A percentile compares a stretch with the other conserved stretches of the same genome.
These are phyloP conservation scores for Fomitopsis betulina DNA, from an alignment of 1,284 basidiomycete genomes.

Conservation along the genomic window DNA sequence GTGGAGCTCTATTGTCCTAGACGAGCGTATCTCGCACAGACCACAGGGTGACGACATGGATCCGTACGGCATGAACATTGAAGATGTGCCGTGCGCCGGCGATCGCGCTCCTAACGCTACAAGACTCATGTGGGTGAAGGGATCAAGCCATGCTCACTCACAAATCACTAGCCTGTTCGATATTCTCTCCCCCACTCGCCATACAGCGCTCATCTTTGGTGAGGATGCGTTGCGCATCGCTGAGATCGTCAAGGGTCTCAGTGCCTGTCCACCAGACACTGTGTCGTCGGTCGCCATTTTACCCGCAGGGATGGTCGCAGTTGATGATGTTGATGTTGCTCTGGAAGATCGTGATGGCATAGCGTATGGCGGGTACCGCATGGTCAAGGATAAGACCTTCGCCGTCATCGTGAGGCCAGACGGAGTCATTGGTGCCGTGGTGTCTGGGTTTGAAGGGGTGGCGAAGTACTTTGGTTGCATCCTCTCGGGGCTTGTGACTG, in stretches of 20 bases:
- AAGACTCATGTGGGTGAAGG: slow-evolving; percentile 17
- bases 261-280: slow-evolving; percentile 19
- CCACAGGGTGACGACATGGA: slow-evolving; percentile 11
- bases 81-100: slow-evolving; percentile 33
- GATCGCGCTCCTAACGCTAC: slow-evolving; percentile 43
- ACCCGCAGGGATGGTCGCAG: slow-evolving; percentile 21
- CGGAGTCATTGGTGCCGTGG: slow-evolving; percentile 31
- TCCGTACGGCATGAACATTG: slow-evolving; percentile 15
- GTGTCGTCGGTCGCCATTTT: neutral
- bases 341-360: slow-evolving; percentile 15
- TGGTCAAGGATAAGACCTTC: slow-evolving; percentile 10
- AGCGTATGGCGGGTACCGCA: slow-evolving; percentile 20
- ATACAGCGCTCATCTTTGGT: too few relatives aligned
- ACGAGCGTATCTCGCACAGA: slow-evolving; percentile 23
- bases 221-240: too few relatives aligned
- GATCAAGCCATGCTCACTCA: neutral
- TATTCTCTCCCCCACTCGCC: slow-evolving; percentile 14
- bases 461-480: slow-evolving; percentile 22
- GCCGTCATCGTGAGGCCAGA: slow-evolving; percentile 32
- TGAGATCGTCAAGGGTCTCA: slow-evolving; percentile 18
- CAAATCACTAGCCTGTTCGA: slow-evolving; percentile 21
- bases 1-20: slow-evolving; percentile 39
- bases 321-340: slow-evolving; percentile 1
- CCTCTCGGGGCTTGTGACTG: neutral
- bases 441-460: slow-evolving; percentile 25